These are phyloP conservation scores for Zoysia pacifica DNA, from an alignment of 176 grass and related monocot genomes.

Conservation along the genomic window DNA sequence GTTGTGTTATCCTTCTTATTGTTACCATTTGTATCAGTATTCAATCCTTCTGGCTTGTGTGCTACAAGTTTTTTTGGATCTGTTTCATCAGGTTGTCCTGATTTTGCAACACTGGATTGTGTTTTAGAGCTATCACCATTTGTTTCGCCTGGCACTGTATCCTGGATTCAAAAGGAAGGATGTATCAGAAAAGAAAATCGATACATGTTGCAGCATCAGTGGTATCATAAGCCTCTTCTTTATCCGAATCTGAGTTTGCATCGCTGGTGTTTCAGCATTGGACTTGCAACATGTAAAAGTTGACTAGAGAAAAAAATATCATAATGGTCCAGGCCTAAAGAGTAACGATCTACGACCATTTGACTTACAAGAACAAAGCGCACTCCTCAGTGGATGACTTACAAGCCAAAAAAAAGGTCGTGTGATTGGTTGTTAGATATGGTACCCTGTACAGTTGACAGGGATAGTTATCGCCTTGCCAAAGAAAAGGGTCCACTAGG, in stretches of 20 bases:
- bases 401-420: background rate
- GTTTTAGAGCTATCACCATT: constrained; percentile 1
- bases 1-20: constrained; percentile 43
- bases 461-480: background rate
- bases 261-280: background rate
- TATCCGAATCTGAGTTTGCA: constrained; percentile 5
- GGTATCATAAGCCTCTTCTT: background rate
- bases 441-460: background rate
- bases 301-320: background rate
- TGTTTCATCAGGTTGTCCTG: constrained; percentile 11
- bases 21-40: constrained; percentile 26
- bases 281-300: background rate
- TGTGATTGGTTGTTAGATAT: background rate
- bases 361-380: background rate
- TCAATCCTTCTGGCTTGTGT: constrained; percentile 1
- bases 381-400: background rate
- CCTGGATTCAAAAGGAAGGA: constrained; percentile 44
- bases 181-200: background rate
- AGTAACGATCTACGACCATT: background rate
- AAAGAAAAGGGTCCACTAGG: background rate
- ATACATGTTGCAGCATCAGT: background rate
- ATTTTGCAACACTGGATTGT: constrained; percentile 29
- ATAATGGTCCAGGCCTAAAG: background rate
- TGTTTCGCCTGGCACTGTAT: background rate
- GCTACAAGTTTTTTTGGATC: constrained; percentile 22